Conservation (phyloP, 371 early-diverging fungal species). For the Mortierella sp. region DNA sequence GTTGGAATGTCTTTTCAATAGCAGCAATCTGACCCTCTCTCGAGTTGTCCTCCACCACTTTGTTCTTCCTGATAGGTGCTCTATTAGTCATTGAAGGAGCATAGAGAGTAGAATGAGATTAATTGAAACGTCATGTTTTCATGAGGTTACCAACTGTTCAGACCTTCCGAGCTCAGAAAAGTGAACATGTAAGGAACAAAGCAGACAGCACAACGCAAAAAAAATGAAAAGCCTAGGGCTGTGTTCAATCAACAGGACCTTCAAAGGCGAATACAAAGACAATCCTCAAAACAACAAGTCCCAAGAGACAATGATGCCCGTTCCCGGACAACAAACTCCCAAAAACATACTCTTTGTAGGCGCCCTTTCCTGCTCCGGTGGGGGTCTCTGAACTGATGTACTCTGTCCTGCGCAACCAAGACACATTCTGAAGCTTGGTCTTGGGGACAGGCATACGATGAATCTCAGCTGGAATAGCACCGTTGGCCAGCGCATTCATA, state of each 20-base stretch:
- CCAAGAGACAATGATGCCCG: neutral
- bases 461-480: slow-evolving; percentile 2
- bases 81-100: slow-evolving; percentile 16
- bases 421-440: slow-evolving; percentile 61
- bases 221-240: too few relatives aligned
- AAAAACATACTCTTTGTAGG: slow-evolving; percentile 40
- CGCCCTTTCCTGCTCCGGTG: slow-evolving; percentile 52
- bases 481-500: slow-evolving; percentile 2
- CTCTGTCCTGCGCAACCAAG: slow-evolving; percentile 79
- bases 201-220: neutral
- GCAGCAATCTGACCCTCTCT: slow-evolving; percentile 76
- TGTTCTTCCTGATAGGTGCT: slow-evolving; percentile 15
- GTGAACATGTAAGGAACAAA: too few relatives aligned
- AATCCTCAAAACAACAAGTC: neutral
- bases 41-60: slow-evolving; percentile 60
- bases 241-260: too few relatives aligned
- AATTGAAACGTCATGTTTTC: neutral
- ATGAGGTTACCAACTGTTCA: neutral
- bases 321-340: too few relatives aligned
- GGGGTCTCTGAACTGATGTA: slow-evolving; percentile 69
- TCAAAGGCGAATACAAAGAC: too few relatives aligned
- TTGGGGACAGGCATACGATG: slow-evolving; percentile 29
- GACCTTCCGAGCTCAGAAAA: too few relatives aligned
- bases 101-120: neutral
- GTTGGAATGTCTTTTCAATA: slow-evolving; percentile 81